Evolutionary conservation across 192 early-diverging fungal genomes (phyloP).

Genomic region (Polychytrium aggregatum): DNA sequence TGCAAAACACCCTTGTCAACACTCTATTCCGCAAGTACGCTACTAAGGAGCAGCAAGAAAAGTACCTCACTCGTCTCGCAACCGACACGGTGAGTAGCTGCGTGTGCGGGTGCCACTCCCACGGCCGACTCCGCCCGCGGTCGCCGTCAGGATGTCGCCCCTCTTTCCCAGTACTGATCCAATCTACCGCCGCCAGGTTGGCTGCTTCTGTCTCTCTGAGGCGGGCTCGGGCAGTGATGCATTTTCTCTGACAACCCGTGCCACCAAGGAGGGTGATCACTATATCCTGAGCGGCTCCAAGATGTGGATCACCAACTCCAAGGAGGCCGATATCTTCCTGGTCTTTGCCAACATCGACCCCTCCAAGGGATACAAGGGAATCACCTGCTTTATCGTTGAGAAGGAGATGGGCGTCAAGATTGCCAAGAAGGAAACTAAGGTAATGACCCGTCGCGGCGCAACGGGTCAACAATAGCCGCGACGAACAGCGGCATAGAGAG

Average conservation of each 20-base stretch:
- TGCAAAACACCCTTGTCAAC: conserved; percentile 94
- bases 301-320: conserved; percentile 76
- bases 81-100: conserved; percentile 39
- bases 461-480: too few relatives aligned
- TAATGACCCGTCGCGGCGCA: conserved; percentile 11
- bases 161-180: too few relatives aligned
- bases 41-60: conserved; percentile 57
- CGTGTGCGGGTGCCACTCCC: too few relatives aligned
- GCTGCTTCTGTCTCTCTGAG: conserved; percentile 92
- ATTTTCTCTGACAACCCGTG: conserved; percentile 80
- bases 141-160: too few relatives aligned
- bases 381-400: conserved; percentile 94
- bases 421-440: conserved; percentile 93
- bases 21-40: conserved; percentile 83
- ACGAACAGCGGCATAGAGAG: too few relatives aligned
- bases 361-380: conserved; percentile 87
- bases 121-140: too few relatives aligned
- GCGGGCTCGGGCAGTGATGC: conserved; percentile 87
- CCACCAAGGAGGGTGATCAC: conserved; percentile 76
- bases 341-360: conserved; percentile 98
- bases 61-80: conserved; percentile 77
- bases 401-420: conserved; percentile 83
- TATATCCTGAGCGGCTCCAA: conserved; percentile 67
- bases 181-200: conserved; percentile 43
- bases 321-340: conserved; percentile 88